A percentile compares a stretch with the other conserved stretches of the same genome.
Conservation (phyloP, 768 basidiomycete genomes). For the Leccinum barrowsii region DNA sequence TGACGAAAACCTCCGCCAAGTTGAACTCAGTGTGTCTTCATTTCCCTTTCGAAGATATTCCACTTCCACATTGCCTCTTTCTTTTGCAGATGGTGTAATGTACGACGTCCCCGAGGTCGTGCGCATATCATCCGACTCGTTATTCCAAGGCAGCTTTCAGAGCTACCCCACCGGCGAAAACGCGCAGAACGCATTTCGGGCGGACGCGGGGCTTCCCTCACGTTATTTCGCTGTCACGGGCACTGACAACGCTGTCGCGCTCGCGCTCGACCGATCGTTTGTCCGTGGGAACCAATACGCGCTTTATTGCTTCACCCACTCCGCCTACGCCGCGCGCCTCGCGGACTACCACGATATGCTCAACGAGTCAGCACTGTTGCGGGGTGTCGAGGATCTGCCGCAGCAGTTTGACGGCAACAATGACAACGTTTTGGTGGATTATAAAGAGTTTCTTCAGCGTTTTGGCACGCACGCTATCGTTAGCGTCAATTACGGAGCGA, state of each 20-base stretch:
- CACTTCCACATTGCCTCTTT: background rate
- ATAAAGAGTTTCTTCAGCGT: background rate
- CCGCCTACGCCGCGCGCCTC: background rate
- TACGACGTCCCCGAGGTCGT: background rate
- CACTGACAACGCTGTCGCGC: background rate
- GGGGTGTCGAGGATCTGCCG: constrained; percentile 2
- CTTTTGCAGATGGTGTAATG: background rate
- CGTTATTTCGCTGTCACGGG: constrained; percentile 5
- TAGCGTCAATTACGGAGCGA: constrained; percentile 2
- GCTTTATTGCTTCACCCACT: background rate
- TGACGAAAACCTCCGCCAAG: background rate
- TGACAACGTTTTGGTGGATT: background rate
- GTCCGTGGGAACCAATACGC: constrained; percentile 2
- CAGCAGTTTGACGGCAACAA: background rate
- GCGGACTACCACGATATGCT: constrained; percentile 1
- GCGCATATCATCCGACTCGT: background rate
- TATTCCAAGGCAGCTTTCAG: background rate
- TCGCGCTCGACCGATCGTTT: background rate
- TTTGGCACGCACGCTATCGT: constrained; percentile 3
- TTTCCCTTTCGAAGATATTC: background rate
- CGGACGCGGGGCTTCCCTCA: background rate
- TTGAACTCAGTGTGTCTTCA: background rate
- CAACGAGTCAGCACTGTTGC: background rate
- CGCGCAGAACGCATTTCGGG: background rate
- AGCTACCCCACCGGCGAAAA: background rate